phyloP scores from a whole-genome alignment of 768 basidiomycete genomes.

The Sarcomyxa edulis region DNA sequence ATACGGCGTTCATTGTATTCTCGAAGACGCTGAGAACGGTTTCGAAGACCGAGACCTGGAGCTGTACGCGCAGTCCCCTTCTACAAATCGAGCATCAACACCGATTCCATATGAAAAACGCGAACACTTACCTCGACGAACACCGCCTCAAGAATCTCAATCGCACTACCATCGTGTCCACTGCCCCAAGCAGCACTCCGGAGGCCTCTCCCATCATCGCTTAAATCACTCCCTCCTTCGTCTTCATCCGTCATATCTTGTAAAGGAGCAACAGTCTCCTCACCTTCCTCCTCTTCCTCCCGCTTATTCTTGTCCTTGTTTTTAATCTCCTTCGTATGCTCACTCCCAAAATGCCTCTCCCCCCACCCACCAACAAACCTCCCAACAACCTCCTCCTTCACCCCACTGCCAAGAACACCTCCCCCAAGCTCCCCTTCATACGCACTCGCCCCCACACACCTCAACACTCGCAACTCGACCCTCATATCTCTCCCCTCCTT shows the following conservation, averaged over 20 bases:
- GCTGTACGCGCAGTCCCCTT: constrained; percentile 43
- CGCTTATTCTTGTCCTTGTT: constrained; percentile 13
- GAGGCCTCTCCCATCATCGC: constrained; percentile 57
- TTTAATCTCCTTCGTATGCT: constrained; percentile 15
- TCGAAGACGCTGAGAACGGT: constrained; percentile 58
- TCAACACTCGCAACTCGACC: constrained; percentile 34
- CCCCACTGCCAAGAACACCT: constrained; percentile 3
- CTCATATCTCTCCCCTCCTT: constrained; percentile 31
- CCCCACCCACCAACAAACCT: constrained; percentile 26
- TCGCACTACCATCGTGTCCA: constrained; percentile 71
- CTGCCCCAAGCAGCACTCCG: constrained; percentile 75
- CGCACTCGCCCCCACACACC: constrained; percentile 23
- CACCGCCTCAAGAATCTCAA: constrained; percentile 62
- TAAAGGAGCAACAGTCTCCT: constrained; percentile 17
- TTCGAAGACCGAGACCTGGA: constrained; percentile 51
- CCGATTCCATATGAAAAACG: constrained; percentile 4
- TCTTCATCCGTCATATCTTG: constrained; percentile 19
- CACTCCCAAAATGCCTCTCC: constrained; percentile 27
- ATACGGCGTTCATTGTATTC: constrained; percentile 63
- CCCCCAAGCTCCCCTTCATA: constrained; percentile 3
- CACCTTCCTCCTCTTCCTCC: constrained; percentile 21
- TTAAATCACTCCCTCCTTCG: constrained; percentile 23
- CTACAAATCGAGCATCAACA: constrained; percentile 22
- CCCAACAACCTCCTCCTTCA: constrained; percentile 6
- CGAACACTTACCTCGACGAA: constrained; percentile 52